phyloP scores from a whole-genome alignment of 169 alveolate species.

The Theileria orientalis region DNA sequence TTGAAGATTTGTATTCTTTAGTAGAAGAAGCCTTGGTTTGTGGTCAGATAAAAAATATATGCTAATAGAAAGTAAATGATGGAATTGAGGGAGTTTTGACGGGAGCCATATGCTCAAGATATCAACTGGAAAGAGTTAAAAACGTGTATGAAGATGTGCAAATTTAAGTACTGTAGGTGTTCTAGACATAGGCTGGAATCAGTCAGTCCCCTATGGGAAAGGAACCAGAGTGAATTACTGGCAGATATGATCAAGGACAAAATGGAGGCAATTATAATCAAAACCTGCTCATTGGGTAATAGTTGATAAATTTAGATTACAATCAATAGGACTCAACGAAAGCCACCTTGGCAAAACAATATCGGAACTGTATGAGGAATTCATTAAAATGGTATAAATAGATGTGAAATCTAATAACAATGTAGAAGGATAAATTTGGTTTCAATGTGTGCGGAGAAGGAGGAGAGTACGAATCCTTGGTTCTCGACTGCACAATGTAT shows the following conservation, averaged over 20 bases:
- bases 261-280: constrained; percentile 87
- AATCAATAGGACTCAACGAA: constrained; percentile 86
- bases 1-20: constrained; percentile 88
- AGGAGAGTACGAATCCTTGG: constrained; percentile 98
- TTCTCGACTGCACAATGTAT: constrained; percentile 88
- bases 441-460: constrained; percentile 99
- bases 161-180: background rate
- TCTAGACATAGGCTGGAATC: constrained; percentile 42
- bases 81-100: constrained; percentile 88
- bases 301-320: constrained; percentile 15
- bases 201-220: constrained; percentile 71
- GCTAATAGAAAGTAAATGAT: constrained; percentile 73
- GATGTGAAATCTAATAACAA: constrained; percentile 4
- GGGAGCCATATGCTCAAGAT: constrained; percentile 97
- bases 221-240: constrained; percentile 77
- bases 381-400: background rate
- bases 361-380: constrained; percentile 63
- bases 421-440: constrained; percentile 82
- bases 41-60: background rate
- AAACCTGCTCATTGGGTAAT: constrained; percentile 82
- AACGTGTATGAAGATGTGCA: constrained; percentile 81
- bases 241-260: constrained; percentile 87
- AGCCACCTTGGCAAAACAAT: constrained; percentile 88
- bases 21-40: constrained; percentile 68
- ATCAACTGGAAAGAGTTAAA: constrained; percentile 94